Base-by-base conservation (phyloP, 495 filamentous ascomycete genomes). In the Aspergillus sparsus region DNA sequence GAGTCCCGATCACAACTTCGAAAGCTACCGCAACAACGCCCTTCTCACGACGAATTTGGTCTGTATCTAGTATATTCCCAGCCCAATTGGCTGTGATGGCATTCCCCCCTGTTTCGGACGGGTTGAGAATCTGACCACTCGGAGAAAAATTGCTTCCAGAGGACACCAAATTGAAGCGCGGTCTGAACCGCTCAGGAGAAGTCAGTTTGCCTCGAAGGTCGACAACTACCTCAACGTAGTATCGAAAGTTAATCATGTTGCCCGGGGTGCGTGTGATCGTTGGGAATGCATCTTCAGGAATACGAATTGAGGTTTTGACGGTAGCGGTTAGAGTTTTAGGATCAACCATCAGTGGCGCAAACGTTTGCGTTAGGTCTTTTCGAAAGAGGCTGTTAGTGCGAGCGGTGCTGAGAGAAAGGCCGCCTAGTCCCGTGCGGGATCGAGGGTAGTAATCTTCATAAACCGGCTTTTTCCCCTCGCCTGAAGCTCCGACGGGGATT, bases 231-330 rank as follows among this genome's bases (percentile, higher is more conserved):
- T 98, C 94, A 27, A 97, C 82, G 63, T 89, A 90, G 68, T 98
- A 98, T 63, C 87, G 89, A 74, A 98, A 98, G 61, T 86, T 90
- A 60, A 98, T 95, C 83, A 97, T 92, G 27, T 87, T 85, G 18
- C 93, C 91, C 0, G 94, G 94, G 5, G 96, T 91, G 56, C 84
- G 86, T 11, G 84, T 87, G 60, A 98, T 97, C 7, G 93, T 96
- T 3, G 94, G 93, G 65, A 98, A 98, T 0, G 86, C 85, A 62
- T 97, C 92, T 61, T 93, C 91, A 0, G 94, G 94, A 21, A 97
- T 85, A 53, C 91, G 84, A 3, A 98, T 84, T 15, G 87, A 89
- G 3, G 91, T 87, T 21, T 85, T 92, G 50, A 98, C 82, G 52
- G 85, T 84, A 0, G 90, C 83, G 15, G 85, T 87, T 57, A 97